Evolutionary conservation across 148 eudicot species (phyloP).

Genomic region (Arctostaphylos glauca): DNA sequence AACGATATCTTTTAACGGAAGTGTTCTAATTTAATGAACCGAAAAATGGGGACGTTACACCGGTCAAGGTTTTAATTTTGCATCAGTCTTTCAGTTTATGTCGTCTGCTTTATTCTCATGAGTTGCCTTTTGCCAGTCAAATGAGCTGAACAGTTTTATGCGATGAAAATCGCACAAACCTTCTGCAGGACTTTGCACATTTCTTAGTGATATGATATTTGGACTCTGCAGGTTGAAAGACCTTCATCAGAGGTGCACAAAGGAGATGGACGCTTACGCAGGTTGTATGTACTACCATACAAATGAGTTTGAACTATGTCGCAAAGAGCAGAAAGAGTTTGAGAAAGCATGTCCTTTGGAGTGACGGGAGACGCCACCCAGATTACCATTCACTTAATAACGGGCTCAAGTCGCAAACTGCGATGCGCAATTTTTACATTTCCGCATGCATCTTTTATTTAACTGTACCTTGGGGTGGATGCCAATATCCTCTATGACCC

Average conservation of each 20-base stretch:
- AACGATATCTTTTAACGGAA: no score
- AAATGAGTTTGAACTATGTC: conserved; percentile 76
- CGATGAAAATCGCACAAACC: not conserved
- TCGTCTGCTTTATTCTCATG: not conserved
- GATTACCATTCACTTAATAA: conserved; percentile 12
- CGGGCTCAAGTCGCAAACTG: conserved; percentile 7
- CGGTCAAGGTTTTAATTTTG: not conserved
- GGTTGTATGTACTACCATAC: conserved; percentile 86
- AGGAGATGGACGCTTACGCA: conserved; percentile 75
- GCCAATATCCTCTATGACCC: not conserved
- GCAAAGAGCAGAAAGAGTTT: conserved; percentile 72
- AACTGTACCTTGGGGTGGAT: not conserved
- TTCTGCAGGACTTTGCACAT: not conserved
- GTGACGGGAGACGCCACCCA: conserved; percentile 16
- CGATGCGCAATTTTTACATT: conserved; percentile 5
- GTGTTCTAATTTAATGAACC: no score
- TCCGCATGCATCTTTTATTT: not conserved
- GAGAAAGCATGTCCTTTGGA: conserved; percentile 78
- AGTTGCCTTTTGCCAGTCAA: not conserved
- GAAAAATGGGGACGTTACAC: no score
- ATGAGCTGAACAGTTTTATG: not conserved
- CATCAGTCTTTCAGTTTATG: not conserved
- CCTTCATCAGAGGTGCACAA: conserved; percentile 69
- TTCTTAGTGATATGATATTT: not conserved
- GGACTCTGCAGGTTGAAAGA: conserved; percentile 60